Evolutionary conservation across 495 filamentous ascomycete species (phyloP).

Genomic region (Penicillium parvum): DNA sequence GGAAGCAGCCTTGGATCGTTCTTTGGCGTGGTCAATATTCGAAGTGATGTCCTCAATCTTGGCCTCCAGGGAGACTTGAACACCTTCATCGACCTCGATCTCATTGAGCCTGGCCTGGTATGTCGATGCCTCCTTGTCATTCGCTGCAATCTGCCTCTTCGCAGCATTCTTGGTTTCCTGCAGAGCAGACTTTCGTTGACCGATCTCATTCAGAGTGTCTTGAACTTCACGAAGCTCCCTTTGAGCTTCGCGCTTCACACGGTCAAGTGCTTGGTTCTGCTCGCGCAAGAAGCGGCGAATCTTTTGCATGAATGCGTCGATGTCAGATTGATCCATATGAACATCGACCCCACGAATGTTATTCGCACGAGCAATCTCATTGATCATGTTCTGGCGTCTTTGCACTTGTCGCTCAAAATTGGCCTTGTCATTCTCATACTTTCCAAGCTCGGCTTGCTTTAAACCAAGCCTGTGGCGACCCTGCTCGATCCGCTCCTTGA

Average conservation of each 20-base stretch:
- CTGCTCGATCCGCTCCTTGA: constrained; percentile 58
- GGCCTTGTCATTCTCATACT: constrained; percentile 77
- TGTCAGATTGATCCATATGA: constrained; percentile 66
- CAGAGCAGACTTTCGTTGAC: constrained; percentile 60
- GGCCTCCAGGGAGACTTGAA: constrained; percentile 66
- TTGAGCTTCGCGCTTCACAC: constrained; percentile 64
- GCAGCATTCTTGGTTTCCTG: constrained; percentile 66
- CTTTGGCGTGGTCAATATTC: constrained; percentile 56
- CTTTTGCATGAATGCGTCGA: constrained; percentile 71
- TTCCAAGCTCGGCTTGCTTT: constrained; percentile 81
- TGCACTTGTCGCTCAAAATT: constrained; percentile 76
- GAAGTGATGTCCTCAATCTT: constrained; percentile 65
- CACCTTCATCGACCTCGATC: constrained; percentile 79
- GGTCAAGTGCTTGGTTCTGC: constrained; percentile 70
- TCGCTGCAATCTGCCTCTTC: constrained; percentile 60
- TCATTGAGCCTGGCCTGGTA: constrained; percentile 62
- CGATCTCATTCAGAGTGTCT: constrained; percentile 60
- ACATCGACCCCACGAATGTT: constrained; percentile 79
- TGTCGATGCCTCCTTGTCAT: constrained; percentile 59
- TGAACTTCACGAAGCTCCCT: constrained; percentile 65
- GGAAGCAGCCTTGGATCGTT: constrained; percentile 52
- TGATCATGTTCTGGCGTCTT: constrained; percentile 65
- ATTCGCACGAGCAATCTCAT: constrained; percentile 71
- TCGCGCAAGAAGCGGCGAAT: constrained; percentile 71
- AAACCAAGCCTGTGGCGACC: constrained; percentile 53